Evolutionary conservation across 108 stramenopile species (phyloP).

Genomic region (Conticribra guillardii): DNA sequence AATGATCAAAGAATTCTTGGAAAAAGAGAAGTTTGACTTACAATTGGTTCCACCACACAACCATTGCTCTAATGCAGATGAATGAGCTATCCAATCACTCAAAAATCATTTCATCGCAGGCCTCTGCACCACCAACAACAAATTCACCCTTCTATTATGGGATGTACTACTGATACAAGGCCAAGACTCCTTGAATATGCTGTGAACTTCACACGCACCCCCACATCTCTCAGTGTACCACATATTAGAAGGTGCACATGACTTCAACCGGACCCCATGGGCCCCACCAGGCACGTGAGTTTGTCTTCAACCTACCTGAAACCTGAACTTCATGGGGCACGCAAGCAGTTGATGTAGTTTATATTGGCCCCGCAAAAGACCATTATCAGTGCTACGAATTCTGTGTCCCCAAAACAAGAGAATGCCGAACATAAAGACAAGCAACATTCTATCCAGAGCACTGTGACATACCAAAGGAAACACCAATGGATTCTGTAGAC

Average conservation of each 20-base stretch:
- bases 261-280: constrained; percentile 52
- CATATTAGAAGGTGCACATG: constrained; percentile 18
- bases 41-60: constrained; percentile 30
- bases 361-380: constrained; percentile 23
- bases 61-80: constrained; percentile 27
- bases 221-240: constrained; percentile 33
- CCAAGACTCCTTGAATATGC: constrained; percentile 9
- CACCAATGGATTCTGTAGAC: background rate
- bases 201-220: background rate
- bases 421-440: constrained; percentile 18
- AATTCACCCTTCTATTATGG: constrained; percentile 28
- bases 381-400: constrained; percentile 24
- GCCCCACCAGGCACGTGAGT: constrained; percentile 47
- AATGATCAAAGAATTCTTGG: constrained; percentile 12
- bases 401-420: constrained; percentile 24
- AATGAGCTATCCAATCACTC: constrained; percentile 38
- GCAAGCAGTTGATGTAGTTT: constrained; percentile 20
- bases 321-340: constrained; percentile 17
- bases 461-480: constrained; percentile 2
- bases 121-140: constrained; percentile 12
- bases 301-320: constrained; percentile 21
- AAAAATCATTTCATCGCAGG: constrained; percentile 26
- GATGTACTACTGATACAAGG: background rate
- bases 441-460: constrained; percentile 5
- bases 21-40: background rate